These are phyloP conservation scores for Ophiostoma himal-ulmi DNA, from an alignment of 2,329 filamentous ascomycete species.

Conservation along the genomic window DNA sequence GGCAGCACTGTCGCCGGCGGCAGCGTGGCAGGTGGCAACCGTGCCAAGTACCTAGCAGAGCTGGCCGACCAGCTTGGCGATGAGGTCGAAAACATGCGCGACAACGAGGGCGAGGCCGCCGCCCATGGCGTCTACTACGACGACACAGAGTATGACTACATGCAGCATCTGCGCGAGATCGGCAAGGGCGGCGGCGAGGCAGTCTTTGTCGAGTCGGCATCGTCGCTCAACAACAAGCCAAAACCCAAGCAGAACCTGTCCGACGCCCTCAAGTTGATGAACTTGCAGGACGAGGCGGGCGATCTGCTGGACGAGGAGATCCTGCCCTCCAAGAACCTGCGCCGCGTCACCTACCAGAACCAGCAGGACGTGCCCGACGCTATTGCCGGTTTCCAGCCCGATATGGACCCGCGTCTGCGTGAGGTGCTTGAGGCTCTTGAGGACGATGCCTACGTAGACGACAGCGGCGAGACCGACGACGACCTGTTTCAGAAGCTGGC, in stretches of 20 bases:
- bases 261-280: constrained; percentile 66
- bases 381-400: constrained; percentile 89
- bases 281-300: constrained; percentile 48
- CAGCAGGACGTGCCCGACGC: constrained; percentile 90
- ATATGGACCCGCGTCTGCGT: constrained; percentile 90
- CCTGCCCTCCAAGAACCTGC: constrained; percentile 72
- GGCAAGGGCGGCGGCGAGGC: constrained; percentile 65
- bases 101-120: constrained; percentile 94
- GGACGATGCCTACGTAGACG: constrained; percentile 87
- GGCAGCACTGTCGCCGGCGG: constrained; percentile 13
- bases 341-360: constrained; percentile 75
- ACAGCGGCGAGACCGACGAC: constrained; percentile 73
- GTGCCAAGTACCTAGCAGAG: constrained; percentile 65
- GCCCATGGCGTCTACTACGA: constrained; percentile 92
- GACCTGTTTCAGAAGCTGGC: constrained; percentile 64
- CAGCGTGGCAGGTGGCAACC: constrained; percentile 28
- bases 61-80: constrained; percentile 69
- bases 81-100: constrained; percentile 59
- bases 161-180: constrained; percentile 97
- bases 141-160: constrained; percentile 95
- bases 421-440: constrained; percentile 92
- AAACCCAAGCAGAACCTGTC: constrained; percentile 73
- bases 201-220: constrained; percentile 72
- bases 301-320: constrained; percentile 67
- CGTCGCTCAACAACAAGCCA: constrained; percentile 60